phyloP scores from a whole-genome alignment of 441 rosid genomes.

The Hura crepitans region DNA sequence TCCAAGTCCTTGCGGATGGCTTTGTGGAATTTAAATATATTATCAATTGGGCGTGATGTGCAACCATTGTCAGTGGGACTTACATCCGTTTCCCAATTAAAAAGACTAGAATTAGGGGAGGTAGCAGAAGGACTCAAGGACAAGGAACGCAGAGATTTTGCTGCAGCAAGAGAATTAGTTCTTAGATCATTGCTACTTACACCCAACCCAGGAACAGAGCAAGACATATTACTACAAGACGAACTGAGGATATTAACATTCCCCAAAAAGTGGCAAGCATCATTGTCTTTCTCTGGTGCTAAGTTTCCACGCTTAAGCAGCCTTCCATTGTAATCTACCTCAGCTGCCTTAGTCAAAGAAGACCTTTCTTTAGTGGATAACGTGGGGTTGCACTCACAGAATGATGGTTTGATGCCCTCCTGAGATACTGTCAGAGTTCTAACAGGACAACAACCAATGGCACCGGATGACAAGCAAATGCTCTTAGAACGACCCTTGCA shows the following conservation, averaged over 20 bases:
- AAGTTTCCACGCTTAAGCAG: slow-evolving; percentile 36
- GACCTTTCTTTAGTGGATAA: slow-evolving; percentile 28
- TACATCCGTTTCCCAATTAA: slow-evolving; percentile 61
- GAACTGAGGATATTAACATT: slow-evolving; percentile 15
- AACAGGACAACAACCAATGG: slow-evolving; percentile 50
- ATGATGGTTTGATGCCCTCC: slow-evolving; percentile 30
- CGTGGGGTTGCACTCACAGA: slow-evolving; percentile 24
- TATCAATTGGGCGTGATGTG: slow-evolving; percentile 59
- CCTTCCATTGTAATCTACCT: slow-evolving; percentile 29
- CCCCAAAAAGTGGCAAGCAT: slow-evolving; percentile 25
- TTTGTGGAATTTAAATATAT: slow-evolving; percentile 73
- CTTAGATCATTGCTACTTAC: slow-evolving; percentile 47
- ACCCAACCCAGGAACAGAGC: slow-evolving; percentile 68
- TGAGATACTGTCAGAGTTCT: slow-evolving; percentile 22
- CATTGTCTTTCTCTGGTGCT: slow-evolving; percentile 22
- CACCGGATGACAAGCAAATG: slow-evolving; percentile 45
- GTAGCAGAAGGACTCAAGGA: slow-evolving; percentile 55
- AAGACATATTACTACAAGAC: slow-evolving; percentile 36
- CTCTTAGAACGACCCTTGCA: slow-evolving; percentile 53
- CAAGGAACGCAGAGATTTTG: slow-evolving; percentile 59
- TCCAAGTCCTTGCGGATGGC: slow-evolving; percentile 77
- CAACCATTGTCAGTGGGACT: slow-evolving; percentile 38
- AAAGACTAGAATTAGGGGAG: slow-evolving; percentile 65
- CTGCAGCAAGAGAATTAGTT: slow-evolving; percentile 49
- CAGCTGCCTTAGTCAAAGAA: slow-evolving; percentile 26